Base-by-base conservation (phyloP, 2,329 filamentous ascomycete genomes). In the Cladosporium sp. region DNA sequence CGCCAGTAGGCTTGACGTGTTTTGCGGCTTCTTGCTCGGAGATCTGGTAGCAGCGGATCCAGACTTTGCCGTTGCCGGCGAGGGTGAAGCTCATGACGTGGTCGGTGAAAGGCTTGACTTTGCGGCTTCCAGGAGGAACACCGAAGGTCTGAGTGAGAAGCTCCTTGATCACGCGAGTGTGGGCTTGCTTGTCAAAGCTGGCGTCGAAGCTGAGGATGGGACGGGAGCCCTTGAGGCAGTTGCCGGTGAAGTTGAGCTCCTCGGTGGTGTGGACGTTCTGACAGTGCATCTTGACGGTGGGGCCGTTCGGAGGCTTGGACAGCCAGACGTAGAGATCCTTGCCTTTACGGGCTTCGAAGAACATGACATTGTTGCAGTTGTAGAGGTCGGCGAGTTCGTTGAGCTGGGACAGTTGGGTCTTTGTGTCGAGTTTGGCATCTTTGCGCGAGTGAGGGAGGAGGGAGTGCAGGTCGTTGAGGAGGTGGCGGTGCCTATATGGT, bases 301-400 rank as follows among this genome's bases (percentile, higher is more conserved):
- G 90, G 0, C 90, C 91, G 72, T 93, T 97, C 6, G 94, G 95
- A 1, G 93, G 90, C 76, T 96, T 96, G 79, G 90, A 89, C 75
- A 97, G 86, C 93, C 93, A 97, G 68, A 96, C 83, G 79, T 98
- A 99, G 23, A 98, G 83, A 83, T 98, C 95, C 80, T 97, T 90
- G 67, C 90, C 91, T 80, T 98, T 99, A 67, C 93, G 86, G 55
- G 93, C 93, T 81, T 99, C 94, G 77, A 97, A 96, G 82, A 97
- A 99, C 68, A 97, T 85, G 65, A 95, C 87, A 77, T 96, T 94
- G 81, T 96, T 97, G 85, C 92, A 96, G 77, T 95, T 96, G 83
- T 96, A 95, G 33, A 97, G 85, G 75, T 90, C 87, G 65, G 84
- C 83, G 50, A 87, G 81, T 74, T 93, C 91, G 80, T 95, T 95